Conservation (phyloP, 805 yeast genomes). For the Cephaloascus albidus region DNA sequence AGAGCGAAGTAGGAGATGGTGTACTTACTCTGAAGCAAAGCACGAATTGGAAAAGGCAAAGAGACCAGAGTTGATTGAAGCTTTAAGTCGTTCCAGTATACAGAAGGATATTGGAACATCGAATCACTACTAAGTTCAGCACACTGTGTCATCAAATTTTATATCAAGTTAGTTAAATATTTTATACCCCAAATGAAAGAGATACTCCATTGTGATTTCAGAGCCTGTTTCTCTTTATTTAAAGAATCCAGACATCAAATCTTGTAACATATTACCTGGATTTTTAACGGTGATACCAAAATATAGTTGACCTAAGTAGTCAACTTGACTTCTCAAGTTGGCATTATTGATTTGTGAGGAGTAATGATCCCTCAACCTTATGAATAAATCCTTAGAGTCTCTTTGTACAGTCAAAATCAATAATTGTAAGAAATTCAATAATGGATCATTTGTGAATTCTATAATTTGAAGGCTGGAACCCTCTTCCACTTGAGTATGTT, state of each 20-base stretch:
- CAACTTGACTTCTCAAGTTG: constrained; percentile 36
- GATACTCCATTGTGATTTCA: no score
- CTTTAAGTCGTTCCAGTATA: constrained; percentile 49
- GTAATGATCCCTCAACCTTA: constrained; percentile 44
- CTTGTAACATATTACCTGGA: constrained; percentile 51
- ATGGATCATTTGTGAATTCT: constrained; percentile 29
- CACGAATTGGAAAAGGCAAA: constrained; percentile 46
- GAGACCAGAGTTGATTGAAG: constrained; percentile 60
- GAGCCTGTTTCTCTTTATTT: background rate
- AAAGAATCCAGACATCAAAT: constrained; percentile 45
- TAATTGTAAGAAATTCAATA: constrained; percentile 64
- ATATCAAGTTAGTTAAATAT: no score
- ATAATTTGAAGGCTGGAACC: constrained; percentile 19
- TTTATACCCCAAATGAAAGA: no score
- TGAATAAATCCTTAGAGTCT: constrained; percentile 40
- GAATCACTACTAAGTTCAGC: background rate
- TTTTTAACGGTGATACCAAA: constrained; percentile 45
- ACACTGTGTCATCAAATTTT: no score
- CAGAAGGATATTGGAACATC: constrained; percentile 20
- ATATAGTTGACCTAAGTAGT: constrained; percentile 49
- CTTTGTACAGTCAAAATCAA: constrained; percentile 51
- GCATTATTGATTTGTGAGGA: constrained; percentile 18
- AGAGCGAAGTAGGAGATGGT: constrained; percentile 66
- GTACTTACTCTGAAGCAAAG: constrained; percentile 56
- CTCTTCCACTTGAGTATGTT: constrained; percentile 11